These are phyloP conservation scores for Eimeria praecox DNA, from an alignment of 169 alveolate genomes.

Conservation along the genomic window DNA sequence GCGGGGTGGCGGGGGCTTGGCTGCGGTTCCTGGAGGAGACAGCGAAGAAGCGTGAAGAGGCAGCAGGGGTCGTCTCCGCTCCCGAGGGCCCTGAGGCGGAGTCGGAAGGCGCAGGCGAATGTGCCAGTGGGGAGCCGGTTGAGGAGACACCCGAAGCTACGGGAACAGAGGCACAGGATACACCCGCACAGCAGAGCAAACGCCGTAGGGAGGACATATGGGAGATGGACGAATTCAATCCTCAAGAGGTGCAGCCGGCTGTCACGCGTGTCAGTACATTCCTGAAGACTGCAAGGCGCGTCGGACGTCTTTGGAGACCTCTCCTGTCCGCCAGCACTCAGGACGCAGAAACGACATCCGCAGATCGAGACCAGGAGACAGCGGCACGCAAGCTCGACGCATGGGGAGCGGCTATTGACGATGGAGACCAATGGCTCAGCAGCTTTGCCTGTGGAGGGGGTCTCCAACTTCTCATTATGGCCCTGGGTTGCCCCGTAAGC, in stretches of 20 bases:
- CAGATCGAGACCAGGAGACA: background rate
- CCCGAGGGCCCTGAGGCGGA: slow-evolving; percentile 19
- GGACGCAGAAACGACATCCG: background rate
- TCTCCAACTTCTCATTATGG: slow-evolving; percentile 73
- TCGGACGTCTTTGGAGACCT: slow-evolving; percentile 56
- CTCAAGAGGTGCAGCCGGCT: slow-evolving; percentile 62
- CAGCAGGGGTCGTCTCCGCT: background rate
- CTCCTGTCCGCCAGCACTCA: background rate
- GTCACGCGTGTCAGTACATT: slow-evolving; percentile 63
- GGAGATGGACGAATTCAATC: slow-evolving; percentile 72
- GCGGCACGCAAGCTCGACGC: slow-evolving; percentile 17
- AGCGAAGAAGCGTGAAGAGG: background rate
- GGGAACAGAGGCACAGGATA: background rate
- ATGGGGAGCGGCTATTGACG: slow-evolving; percentile 69
- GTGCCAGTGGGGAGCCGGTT: background rate
- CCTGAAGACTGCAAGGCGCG: slow-evolving; percentile 68
- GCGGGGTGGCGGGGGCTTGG: slow-evolving; percentile 78
- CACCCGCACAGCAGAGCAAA: background rate
- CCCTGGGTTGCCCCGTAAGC: slow-evolving; percentile 66
- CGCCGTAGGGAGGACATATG: slow-evolving; percentile 65
- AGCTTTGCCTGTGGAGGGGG: slow-evolving; percentile 73
- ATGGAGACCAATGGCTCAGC: slow-evolving; percentile 76
- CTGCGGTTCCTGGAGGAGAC: slow-evolving; percentile 45
- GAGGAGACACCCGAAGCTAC: background rate
- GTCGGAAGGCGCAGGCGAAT: background rate